phyloP scores from a whole-genome alignment of 805 yeast genomes.

The Metschnikowia chrysomelidarum region DNA sequence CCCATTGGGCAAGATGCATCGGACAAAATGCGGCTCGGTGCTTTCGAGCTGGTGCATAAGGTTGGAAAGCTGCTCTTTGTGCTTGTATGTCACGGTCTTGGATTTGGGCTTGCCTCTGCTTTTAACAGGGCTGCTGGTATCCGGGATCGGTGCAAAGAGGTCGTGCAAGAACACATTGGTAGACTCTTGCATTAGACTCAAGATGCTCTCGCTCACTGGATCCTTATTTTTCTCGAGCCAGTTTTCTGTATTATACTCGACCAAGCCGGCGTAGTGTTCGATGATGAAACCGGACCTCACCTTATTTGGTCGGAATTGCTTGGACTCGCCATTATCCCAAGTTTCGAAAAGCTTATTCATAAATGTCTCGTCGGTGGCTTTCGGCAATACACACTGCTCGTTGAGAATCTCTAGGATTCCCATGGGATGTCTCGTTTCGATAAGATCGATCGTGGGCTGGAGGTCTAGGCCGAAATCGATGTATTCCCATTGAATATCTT shows the following conservation, averaged over 20 bases:
- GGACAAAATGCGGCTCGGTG: constrained; percentile 94
- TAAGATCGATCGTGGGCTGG: constrained; percentile 90
- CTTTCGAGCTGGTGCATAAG: constrained; percentile 69
- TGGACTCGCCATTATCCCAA: constrained; percentile 49
- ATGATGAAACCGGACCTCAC: constrained; percentile 75
- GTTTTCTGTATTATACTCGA: constrained; percentile 87
- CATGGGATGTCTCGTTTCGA: constrained; percentile 71
- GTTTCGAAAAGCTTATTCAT: constrained; percentile 71
- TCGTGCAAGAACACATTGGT: constrained; percentile 51
- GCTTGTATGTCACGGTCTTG: constrained; percentile 80
- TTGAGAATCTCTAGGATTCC: constrained; percentile 85
- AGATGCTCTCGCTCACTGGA: constrained; percentile 77
- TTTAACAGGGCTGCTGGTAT: constrained; percentile 22
- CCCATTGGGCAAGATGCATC: constrained; percentile 91
- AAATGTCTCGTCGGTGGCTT: constrained; percentile 78
- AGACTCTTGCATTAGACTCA: constrained; percentile 59
- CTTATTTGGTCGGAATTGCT: constrained; percentile 69
- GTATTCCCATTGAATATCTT: constrained; percentile 64
- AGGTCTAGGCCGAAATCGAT: constrained; percentile 94
- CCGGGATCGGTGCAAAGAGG: constrained; percentile 42
- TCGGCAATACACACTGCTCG: constrained; percentile 95
- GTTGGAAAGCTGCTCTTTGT: constrained; percentile 75
- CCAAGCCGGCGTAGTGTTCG: constrained; percentile 94
- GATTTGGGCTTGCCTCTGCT: constrained; percentile 18
- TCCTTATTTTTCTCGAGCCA: constrained; percentile 96